phyloP scores from a whole-genome alignment of 768 basidiomycete species.

The Lanmaoa pseudosensibilis region DNA sequence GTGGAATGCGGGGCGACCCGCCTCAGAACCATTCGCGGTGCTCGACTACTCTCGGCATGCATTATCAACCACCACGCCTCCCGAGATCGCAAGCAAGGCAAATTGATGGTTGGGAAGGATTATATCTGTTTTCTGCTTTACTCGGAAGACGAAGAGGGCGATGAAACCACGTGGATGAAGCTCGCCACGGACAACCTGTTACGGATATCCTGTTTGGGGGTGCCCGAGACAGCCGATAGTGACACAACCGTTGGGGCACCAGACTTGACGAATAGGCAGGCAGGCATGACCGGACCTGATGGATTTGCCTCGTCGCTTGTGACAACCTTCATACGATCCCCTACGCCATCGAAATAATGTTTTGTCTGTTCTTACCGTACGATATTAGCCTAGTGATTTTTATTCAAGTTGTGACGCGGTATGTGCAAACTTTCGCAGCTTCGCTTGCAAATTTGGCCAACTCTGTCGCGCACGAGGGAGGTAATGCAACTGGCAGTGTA shows the following conservation, averaged over 20 bases:
- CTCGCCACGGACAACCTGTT: conserved; percentile 3
- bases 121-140: conserved; percentile 10
- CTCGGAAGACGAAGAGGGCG: background rate
- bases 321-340: background rate
- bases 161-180: conserved; percentile 3
- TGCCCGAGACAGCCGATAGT: background rate
- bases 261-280: background rate
- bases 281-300: background rate
- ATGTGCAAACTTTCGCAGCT: background rate
- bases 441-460: background rate
- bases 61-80: conserved; percentile 4
- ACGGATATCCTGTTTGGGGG: background rate
- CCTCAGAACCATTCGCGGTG: background rate
- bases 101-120: background rate
- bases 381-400: background rate
- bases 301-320: background rate
- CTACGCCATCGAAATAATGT: too few species aligned
- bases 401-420: background rate
- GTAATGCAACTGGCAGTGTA: too few species aligned
- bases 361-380: background rate
- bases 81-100: background rate
- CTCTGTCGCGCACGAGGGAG: background rate
- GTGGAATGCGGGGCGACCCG: conserved; percentile 8
- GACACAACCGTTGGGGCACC: too few species aligned
- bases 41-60: conserved; percentile 5